Evolutionary conservation across 805 yeast species (phyloP).

Genomic region (Isabelozyma rhagii): DNA sequence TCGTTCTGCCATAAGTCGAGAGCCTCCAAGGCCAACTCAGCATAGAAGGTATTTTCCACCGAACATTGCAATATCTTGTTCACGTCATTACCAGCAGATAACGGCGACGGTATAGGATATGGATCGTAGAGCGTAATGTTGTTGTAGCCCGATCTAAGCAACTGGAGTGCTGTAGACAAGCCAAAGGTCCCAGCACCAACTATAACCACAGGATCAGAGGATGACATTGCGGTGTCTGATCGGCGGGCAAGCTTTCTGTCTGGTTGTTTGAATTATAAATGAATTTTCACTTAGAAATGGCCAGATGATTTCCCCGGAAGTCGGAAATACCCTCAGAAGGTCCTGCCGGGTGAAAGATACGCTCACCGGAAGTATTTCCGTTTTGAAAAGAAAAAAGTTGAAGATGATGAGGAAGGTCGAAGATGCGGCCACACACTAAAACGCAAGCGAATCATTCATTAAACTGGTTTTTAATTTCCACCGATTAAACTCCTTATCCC

Average conservation of each 20-base stretch:
- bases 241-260: too few species aligned
- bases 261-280: too few species aligned
- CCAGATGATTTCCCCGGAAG: too few species aligned
- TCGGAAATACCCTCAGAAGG: not conserved
- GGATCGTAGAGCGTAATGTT: conserved; percentile 7
- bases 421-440: not conserved
- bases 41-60: conserved; percentile 1
- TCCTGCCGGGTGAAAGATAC: not conserved
- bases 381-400: too few species aligned
- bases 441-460: not conserved
- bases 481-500: not conserved
- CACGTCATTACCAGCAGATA: conserved; percentile 6
- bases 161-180: conserved; percentile 1
- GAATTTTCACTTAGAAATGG: too few species aligned
- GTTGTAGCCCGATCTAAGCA: not conserved
- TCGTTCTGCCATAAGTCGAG: conserved; percentile 6
- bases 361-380: not conserved
- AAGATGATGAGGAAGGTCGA: not conserved
- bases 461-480: too few species aligned
- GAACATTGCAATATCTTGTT: conserved; percentile 4
- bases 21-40: conserved; percentile 5
- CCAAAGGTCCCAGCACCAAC: conserved; percentile 5
- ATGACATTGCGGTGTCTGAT: not conserved
- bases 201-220: conserved; percentile 7
- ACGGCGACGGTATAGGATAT: conserved; percentile 1